Conservation (phyloP, 495 filamentous ascomycete genomes). For the Trichoderma orchidacearum region DNA sequence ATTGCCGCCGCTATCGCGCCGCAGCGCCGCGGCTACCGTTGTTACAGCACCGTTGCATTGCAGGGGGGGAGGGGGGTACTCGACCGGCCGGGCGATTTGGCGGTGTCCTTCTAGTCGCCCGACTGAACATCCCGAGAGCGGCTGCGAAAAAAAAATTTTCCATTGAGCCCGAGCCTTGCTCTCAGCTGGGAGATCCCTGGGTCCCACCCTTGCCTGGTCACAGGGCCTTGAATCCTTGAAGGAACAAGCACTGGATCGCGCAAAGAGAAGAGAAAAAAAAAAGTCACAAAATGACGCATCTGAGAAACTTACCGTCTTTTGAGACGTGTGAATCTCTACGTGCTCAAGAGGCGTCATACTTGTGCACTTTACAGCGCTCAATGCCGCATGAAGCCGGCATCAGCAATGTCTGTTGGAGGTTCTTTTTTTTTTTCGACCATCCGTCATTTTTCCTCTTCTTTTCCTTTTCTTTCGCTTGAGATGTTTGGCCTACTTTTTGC, state of each 20-base stretch:
- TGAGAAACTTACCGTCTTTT: neutral
- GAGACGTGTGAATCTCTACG: too few species aligned
- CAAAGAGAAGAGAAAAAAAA: neutral
- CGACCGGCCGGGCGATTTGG: too few species aligned
- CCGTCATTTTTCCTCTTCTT: too few species aligned
- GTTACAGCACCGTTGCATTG: too few species aligned
- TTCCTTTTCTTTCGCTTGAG: too few species aligned
- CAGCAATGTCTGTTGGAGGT: too few species aligned
- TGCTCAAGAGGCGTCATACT: too few species aligned
- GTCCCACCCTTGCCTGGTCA: neutral
- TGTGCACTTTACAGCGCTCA: too few species aligned
- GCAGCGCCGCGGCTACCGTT: neutral
- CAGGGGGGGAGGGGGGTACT: neutral
- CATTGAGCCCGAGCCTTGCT: neutral
- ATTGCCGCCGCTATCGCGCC: neutral
- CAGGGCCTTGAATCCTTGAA: neutral
- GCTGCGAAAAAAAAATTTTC: neutral
- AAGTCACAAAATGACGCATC: neutral
- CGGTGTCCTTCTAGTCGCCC: neutral
- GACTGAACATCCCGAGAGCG: neutral
- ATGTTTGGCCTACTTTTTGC: too few species aligned
- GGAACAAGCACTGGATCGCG: neutral
- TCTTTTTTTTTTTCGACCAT: too few species aligned
- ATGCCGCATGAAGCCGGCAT: too few species aligned
- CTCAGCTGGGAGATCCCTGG: neutral